phyloP scores from a whole-genome alignment of 2,329 filamentous ascomycete genomes.

The Fusarium fujikuroi region DNA sequence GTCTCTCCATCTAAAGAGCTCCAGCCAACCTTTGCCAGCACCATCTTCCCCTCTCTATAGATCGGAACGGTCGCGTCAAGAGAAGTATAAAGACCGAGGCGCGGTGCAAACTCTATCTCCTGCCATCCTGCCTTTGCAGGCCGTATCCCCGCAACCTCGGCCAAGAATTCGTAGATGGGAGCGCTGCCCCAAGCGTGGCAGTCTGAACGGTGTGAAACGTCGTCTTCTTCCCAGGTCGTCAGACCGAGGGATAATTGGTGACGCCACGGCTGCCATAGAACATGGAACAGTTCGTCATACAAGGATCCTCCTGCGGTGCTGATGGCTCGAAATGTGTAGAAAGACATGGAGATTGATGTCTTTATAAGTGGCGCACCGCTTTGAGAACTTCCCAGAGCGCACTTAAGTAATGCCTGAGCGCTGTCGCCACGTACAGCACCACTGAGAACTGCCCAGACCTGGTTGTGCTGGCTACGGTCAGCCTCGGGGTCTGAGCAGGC shows the following conservation, averaged over 20 bases:
- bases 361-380: fast-evolving
- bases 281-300: neutral
- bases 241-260: neutral
- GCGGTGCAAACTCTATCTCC: neutral
- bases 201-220: neutral
- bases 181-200: constrained; percentile 1
- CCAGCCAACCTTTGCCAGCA: neutral
- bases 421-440: neutral
- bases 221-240: neutral
- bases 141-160: neutral
- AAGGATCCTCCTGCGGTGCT: neutral
- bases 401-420: neutral
- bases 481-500: fast-evolving
- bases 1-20: neutral
- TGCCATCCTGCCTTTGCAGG: neutral
- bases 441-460: neutral
- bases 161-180: neutral
- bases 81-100: neutral
- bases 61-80: neutral
- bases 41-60: neutral
- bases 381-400: neutral
- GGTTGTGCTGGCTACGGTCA: neutral
- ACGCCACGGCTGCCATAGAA: neutral
- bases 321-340: neutral
- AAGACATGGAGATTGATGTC: neutral